A percentile compares a stretch with the other conserved stretches of the same genome.
Conservation (phyloP, 163 green algal species). For the Chloromonas sp. region DNA sequence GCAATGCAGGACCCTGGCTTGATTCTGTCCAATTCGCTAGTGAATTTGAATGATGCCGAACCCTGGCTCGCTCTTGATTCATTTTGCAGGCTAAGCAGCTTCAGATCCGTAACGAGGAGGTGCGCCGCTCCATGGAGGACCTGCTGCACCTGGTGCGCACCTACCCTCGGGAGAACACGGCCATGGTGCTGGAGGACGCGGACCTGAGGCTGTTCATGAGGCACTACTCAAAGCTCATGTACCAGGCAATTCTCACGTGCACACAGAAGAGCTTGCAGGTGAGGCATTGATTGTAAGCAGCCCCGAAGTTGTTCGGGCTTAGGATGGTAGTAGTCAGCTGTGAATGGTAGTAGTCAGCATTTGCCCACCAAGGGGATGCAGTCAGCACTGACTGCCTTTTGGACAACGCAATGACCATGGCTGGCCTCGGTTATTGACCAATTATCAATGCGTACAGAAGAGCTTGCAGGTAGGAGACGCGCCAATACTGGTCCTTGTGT, state of each 20-base stretch:
- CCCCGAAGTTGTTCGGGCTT: no score
- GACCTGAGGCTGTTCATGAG: conserved; percentile 60
- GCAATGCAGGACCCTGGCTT: no score
- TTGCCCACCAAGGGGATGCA: neutral
- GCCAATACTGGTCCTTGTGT: no score
- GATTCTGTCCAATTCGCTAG: no score
- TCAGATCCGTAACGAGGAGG: conserved; percentile 63
- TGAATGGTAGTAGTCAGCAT: no score
- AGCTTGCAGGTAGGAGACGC: no score
- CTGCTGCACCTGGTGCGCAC: conserved; percentile 57
- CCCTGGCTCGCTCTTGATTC: no score
- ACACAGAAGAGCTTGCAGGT: conserved; percentile 48
- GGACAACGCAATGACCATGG: no score
- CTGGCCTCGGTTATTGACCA: no score
- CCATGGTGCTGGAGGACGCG: conserved; percentile 37
- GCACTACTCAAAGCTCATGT: conserved; percentile 82
- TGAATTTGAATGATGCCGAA: no score
- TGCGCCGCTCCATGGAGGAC: conserved; percentile 60
- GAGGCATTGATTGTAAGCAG: neutral
- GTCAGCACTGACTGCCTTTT: neutral
- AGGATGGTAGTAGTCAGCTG: no score
- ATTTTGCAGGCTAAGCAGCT: conserved; percentile 53
- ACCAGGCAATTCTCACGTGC: conserved; percentile 59
- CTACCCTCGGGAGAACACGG: conserved; percentile 72
- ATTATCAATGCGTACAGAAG: no score